phyloP scores from a whole-genome alignment of 768 basidiomycete genomes.

The Neoboletus subvelutipes region DNA sequence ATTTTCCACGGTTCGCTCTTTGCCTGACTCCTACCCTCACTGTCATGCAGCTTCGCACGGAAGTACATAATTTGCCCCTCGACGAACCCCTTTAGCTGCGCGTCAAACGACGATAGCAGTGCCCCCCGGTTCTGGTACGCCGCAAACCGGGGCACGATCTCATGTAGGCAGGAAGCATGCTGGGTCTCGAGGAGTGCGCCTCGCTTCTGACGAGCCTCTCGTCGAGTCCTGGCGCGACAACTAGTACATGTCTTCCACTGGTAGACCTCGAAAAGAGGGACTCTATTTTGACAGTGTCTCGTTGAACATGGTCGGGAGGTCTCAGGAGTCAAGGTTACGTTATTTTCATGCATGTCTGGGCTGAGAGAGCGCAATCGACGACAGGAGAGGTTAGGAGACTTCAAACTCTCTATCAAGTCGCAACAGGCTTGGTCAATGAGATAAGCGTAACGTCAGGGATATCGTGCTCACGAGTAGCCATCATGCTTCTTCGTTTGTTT shows the following conservation, averaged over 20 bases:
- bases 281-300: slow-evolving; percentile 34
- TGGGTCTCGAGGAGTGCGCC: not conserved
- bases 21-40: not conserved
- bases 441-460: not conserved
- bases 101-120: slow-evolving; percentile 16
- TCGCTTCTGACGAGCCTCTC: not conserved
- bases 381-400: not conserved
- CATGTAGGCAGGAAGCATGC: not conserved
- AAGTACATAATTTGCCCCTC: slow-evolving; percentile 27
- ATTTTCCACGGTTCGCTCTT: not conserved
- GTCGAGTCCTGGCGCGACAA: slow-evolving; percentile 33
- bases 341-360: not conserved
- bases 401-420: slow-evolving; percentile 1
- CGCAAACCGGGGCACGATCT: slow-evolving; percentile 13
- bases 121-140: slow-evolving; percentile 22
- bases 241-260: slow-evolving; percentile 39
- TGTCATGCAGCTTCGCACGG: slow-evolving; percentile 14
- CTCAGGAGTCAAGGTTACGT: not conserved
- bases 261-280: slow-evolving; percentile 40
- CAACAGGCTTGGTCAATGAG: slow-evolving; percentile 12
- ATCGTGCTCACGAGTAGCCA: slow-evolving; percentile 10
- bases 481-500: slow-evolving; percentile 1
- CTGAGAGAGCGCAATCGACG: slow-evolving; percentile 10
- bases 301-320: slow-evolving; percentile 41
- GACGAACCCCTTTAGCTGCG: slow-evolving; percentile 21